Conservation (phyloP, 805 yeast genomes). For the Ogataea wickerhamii region DNA sequence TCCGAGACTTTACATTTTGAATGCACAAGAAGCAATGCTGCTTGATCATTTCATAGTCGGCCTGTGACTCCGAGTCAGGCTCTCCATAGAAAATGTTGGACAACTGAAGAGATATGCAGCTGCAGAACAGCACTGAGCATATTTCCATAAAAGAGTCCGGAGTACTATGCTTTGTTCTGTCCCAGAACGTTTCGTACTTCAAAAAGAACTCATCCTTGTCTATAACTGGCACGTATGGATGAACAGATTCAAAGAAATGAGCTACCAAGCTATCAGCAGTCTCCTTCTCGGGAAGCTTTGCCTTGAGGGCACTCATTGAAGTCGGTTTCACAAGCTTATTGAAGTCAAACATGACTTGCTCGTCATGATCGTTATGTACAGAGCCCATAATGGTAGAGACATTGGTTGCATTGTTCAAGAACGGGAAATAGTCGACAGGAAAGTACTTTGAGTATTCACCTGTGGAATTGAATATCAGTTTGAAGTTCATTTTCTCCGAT, state of each 20-base stretch:
- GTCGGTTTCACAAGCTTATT: constrained; percentile 14
- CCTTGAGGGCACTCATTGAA: constrained; percentile 5
- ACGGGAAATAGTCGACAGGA: constrained; percentile 20
- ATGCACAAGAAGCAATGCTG: constrained; percentile 15
- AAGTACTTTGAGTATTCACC: constrained; percentile 25
- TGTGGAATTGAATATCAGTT: constrained; percentile 18
- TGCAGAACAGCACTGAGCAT: constrained; percentile 20
- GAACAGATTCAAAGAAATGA: constrained; percentile 19
- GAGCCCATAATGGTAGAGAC: constrained; percentile 14
- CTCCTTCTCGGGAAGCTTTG: constrained; percentile 11
- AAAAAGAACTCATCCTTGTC: constrained; percentile 19
- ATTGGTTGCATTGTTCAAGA: constrained; percentile 18
- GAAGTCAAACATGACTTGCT: constrained; percentile 18
- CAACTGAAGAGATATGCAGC: constrained; percentile 15
- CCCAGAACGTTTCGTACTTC: constrained; percentile 18
- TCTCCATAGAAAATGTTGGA: constrained; percentile 2
- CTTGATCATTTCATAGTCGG: constrained; percentile 12
- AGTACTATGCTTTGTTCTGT: constrained; percentile 6
- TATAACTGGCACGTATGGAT: constrained; percentile 23
- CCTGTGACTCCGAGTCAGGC: background rate
- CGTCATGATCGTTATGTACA: constrained; percentile 5
- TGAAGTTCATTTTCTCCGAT: constrained; percentile 20
- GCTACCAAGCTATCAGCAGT: constrained; percentile 13
- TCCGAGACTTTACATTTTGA: constrained; percentile 16
- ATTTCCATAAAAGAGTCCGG: constrained; percentile 14